Evolutionary conservation across 306 rosid species (phyloP).

Genomic region (Myrica gale): DNA sequence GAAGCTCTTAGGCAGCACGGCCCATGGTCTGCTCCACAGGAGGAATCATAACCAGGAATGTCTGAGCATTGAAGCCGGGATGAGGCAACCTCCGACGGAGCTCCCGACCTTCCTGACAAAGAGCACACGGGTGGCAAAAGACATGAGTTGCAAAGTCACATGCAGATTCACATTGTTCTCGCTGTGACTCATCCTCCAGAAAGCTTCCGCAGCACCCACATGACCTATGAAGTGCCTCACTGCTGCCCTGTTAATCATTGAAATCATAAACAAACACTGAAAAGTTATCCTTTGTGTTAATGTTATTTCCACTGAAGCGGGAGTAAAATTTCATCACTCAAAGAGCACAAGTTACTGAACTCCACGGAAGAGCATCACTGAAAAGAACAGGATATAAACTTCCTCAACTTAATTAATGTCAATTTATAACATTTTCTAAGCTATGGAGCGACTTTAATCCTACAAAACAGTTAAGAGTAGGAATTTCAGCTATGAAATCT

Average conservation of each 20-base stretch:
- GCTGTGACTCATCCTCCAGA: conserved; percentile 60
- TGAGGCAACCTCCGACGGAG: conserved; percentile 86
- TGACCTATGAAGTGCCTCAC: conserved; percentile 67
- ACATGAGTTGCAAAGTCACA: conserved; percentile 83
- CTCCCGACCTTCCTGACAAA: conserved; percentile 98
- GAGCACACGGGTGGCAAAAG: conserved; percentile 83
- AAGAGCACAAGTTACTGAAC: not conserved
- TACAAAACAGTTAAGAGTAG: not conserved
- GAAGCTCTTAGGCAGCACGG: conserved; percentile 49
- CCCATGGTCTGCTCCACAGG: conserved; percentile 85
- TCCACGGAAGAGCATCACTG: not conserved
- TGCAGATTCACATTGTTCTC: conserved; percentile 71
- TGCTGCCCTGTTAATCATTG: conserved; percentile 63
- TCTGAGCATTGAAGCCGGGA: conserved; percentile 82
- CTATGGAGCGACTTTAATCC: not conserved
- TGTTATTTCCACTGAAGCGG: not conserved
- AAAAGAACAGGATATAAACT: not conserved
- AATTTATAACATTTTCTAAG: not conserved
- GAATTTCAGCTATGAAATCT: not conserved
- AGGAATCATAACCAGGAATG: conserved; percentile 82
- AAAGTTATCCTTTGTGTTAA: not conserved
- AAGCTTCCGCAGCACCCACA: conserved; percentile 85
- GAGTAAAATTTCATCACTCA: not conserved
- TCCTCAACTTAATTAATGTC: not conserved
- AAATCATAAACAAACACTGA: not conserved